These are phyloP conservation scores for Suhomyces anneliseae DNA, from an alignment of 1,139 yeast genomes.

Conservation along the genomic window DNA sequence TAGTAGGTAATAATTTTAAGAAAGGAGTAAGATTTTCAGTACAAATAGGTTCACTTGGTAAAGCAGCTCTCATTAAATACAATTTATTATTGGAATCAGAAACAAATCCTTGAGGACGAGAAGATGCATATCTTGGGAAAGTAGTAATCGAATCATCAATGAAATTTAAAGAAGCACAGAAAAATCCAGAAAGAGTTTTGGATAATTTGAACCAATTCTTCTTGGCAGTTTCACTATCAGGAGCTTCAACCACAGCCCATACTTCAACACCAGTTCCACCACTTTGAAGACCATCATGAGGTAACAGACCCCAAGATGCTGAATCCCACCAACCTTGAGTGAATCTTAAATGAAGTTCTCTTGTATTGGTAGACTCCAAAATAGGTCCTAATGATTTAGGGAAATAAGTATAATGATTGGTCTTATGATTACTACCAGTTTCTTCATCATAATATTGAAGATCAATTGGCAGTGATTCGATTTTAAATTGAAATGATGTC, in stretches of 20 bases:
- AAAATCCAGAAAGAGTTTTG: constrained; percentile 81
- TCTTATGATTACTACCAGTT: constrained; percentile 22
- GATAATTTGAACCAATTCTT: constrained; percentile 70
- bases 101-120: constrained; percentile 4
- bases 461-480: constrained; percentile 48
- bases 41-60: constrained; percentile 95
- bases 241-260: constrained; percentile 82
- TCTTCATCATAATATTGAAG: constrained; percentile 30
- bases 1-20: constrained; percentile 83
- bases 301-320: constrained; percentile 82
- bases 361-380: constrained; percentile 61
- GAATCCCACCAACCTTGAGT: constrained; percentile 97
- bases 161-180: constrained; percentile 92
- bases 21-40: constrained; percentile 97
- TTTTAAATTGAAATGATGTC: constrained; percentile 66
- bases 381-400: constrained; percentile 84
- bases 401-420: constrained; percentile 63
- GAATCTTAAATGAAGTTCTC: constrained; percentile 80
- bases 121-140: constrained; percentile 49
- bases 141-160: constrained; percentile 81
- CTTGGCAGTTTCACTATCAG: constrained; percentile 52
- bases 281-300: constrained; percentile 64
- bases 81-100: constrained; percentile 36
- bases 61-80: constrained; percentile 74
- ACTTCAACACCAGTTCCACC: constrained; percentile 98